phyloP scores from a whole-genome alignment of 2,329 filamentous ascomycete species.

The Penicillium olsonii region DNA sequence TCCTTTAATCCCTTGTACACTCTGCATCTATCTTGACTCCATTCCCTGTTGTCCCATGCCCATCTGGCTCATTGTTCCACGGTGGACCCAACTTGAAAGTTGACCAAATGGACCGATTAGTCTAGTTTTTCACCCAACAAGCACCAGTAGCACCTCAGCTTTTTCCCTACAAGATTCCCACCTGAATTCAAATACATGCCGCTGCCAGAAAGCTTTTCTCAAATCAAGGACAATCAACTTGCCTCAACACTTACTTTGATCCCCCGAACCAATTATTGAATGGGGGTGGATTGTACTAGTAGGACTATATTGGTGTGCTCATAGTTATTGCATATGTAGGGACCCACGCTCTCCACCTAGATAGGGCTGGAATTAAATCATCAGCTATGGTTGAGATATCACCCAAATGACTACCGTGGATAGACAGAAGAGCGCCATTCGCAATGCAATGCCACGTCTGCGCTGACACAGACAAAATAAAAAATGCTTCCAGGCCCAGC shows the following conservation, averaged over 20 bases:
- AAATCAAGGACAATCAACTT: not conserved
- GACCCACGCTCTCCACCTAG: not conserved
- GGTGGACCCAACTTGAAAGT: slow-evolving; percentile 2
- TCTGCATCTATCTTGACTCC: not conserved
- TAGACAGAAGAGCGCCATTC: slow-evolving; percentile 17
- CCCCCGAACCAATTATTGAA: too few species aligned
- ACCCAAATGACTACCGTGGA: not conserved
- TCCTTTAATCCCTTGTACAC: slow-evolving; percentile 8
- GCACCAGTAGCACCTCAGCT: slow-evolving; percentile 20
- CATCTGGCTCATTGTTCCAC: not conserved
- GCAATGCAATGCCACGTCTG: slow-evolving; percentile 20
- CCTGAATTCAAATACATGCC: slow-evolving; percentile 17
- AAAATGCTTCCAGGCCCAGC: slow-evolving; percentile 2
- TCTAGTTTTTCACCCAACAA: slow-evolving; percentile 14
- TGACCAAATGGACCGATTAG: not conserved
- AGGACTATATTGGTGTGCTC: too few species aligned
- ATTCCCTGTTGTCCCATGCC: not conserved
- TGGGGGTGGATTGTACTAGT: too few species aligned
- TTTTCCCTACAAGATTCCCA: slow-evolving; percentile 24
- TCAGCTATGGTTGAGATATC: slow-evolving; percentile 1
- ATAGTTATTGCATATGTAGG: not conserved
- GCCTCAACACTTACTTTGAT: not conserved
- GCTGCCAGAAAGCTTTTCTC: not conserved
- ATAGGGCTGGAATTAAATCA: not conserved
- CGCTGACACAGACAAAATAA: not conserved